phyloP scores from a whole-genome alignment of 2,329 filamentous ascomycete genomes.

The Arthrinium puccinioides region DNA sequence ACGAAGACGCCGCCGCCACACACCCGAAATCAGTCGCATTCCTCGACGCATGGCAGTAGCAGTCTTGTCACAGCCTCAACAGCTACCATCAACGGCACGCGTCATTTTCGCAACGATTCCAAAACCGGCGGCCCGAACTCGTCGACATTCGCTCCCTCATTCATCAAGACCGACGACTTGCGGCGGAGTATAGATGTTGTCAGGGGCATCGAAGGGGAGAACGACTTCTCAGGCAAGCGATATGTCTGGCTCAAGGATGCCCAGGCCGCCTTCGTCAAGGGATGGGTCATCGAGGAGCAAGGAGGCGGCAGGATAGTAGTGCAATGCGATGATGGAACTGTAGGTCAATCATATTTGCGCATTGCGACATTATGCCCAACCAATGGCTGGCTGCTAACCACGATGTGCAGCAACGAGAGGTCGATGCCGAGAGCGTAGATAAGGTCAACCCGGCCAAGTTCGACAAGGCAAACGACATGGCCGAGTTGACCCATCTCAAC shows the following conservation, averaged over 20 bases:
- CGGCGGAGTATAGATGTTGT: slow-evolving; percentile 49
- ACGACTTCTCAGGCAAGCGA: slow-evolving; percentile 96
- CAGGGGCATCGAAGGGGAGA: slow-evolving; percentile 85
- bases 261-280: slow-evolving; percentile 81
- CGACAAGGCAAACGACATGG: slow-evolving; percentile 99
- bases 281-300: slow-evolving; percentile 82
- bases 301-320: slow-evolving; percentile 65
- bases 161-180: slow-evolving; percentile 84
- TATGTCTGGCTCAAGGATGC: slow-evolving; percentile 96
- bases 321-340: slow-evolving; percentile 87
- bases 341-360: slow-evolving; percentile 36
- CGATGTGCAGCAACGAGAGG: slow-evolving; percentile 66
- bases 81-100: slow-evolving; percentile 23
- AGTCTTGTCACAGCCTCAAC: background rate
- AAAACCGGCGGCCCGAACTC: slow-evolving; percentile 56
- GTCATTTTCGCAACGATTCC: slow-evolving; percentile 51
- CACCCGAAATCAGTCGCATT: slow-evolving; percentile 62
- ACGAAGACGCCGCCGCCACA: slow-evolving; percentile 43
- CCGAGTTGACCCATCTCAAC: slow-evolving; percentile 94
- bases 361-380: slow-evolving; percentile 3
- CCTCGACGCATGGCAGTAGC: slow-evolving; percentile 28
- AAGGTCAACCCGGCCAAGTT: slow-evolving; percentile 99
- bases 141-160: slow-evolving; percentile 88
- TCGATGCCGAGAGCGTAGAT: slow-evolving; percentile 81
- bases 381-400: slow-evolving; percentile 9